A percentile compares a stretch with the other conserved stretches of the same genome.
These are phyloP conservation scores for Ambrosia artemisiifolia DNA, from an alignment of 129 eudicot species.

Conservation along the genomic window DNA sequence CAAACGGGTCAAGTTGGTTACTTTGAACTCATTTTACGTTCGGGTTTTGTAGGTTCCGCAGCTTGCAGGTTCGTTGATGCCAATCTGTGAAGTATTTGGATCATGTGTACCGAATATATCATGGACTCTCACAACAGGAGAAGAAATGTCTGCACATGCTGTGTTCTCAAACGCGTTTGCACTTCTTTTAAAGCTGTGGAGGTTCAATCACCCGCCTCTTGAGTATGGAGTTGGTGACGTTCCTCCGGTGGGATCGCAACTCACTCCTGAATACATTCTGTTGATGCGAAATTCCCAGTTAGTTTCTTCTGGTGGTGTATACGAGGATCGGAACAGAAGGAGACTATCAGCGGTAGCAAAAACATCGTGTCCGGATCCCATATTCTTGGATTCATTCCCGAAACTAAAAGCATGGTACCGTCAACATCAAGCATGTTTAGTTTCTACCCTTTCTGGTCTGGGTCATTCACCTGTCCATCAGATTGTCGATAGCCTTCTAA, in stretches of 20 bases:
- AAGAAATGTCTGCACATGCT: conserved; percentile 76
- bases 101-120: conserved; percentile 78
- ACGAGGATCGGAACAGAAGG: conserved; percentile 51
- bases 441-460: conserved; percentile 86
- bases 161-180: conserved; percentile 95
- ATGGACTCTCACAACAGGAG: conserved; percentile 81
- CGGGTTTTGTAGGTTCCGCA: conserved; percentile 48
- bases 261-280: conserved; percentile 89
- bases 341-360: conserved; percentile 56
- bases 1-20: not conserved
- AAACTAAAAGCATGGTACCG: conserved; percentile 89
- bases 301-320: conserved; percentile 36
- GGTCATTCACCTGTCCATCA: conserved; percentile 83
- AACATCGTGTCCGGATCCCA: conserved; percentile 57
- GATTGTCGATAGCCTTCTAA: conserved; percentile 67
- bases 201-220: conserved; percentile 89
- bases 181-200: conserved; percentile 95
- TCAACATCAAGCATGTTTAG: conserved; percentile 91
- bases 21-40: not conserved
- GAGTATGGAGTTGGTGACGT: conserved; percentile 87
- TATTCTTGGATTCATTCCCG: conserved; percentile 89
- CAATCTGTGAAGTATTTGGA: conserved; percentile 94
- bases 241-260: conserved; percentile 87
- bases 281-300: conserved; percentile 63
- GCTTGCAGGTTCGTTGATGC: conserved; percentile 90